Conservation (phyloP, 106 monocot genomes). For the Iris macrosiphon region DNA sequence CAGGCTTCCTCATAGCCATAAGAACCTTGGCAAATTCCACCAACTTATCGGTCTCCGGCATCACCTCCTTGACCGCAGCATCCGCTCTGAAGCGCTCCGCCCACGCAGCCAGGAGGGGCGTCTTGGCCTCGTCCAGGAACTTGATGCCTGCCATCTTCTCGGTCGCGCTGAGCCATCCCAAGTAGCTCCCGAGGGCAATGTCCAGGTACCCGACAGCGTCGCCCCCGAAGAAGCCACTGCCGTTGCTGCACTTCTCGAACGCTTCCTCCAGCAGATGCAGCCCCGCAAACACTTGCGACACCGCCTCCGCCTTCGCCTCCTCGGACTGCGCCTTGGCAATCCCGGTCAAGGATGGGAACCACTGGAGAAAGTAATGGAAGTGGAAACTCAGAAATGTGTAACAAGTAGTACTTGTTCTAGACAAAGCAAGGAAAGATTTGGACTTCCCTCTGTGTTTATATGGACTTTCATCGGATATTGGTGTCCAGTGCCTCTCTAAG, state of each 20-base stretch:
- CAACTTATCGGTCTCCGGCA: not conserved
- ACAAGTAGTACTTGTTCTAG: too few species aligned
- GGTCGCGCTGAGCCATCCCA: conserved; percentile 19
- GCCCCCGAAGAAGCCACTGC: conserved; percentile 35
- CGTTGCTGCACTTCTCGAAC: conserved; percentile 25
- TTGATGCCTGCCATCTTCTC: conserved; percentile 3
- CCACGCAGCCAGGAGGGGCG: not conserved
- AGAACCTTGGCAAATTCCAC: conserved; percentile 1
- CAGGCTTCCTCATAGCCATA: too few species aligned
- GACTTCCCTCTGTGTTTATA: too few species aligned
- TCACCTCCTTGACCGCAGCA: conserved; percentile 2
- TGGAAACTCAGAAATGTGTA: too few species aligned
- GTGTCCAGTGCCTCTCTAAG: too few species aligned
- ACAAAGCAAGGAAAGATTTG: too few species aligned
- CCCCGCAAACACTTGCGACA: conserved; percentile 4
- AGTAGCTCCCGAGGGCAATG: conserved; percentile 26
- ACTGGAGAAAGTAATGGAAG: too few species aligned
- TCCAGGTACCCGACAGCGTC: conserved; percentile 39
- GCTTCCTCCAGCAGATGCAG: conserved; percentile 30
- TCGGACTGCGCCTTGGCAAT: not conserved
- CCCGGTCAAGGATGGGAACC: not conserved
- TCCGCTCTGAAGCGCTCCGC: not conserved
- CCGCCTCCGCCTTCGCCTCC: conserved; percentile 8
- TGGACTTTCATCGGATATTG: too few species aligned
- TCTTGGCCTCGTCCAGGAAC: conserved; percentile 2